Evolutionary conservation across 2,329 filamentous ascomycete species (phyloP).

Genomic region (Cladophialophora yegresii): DNA sequence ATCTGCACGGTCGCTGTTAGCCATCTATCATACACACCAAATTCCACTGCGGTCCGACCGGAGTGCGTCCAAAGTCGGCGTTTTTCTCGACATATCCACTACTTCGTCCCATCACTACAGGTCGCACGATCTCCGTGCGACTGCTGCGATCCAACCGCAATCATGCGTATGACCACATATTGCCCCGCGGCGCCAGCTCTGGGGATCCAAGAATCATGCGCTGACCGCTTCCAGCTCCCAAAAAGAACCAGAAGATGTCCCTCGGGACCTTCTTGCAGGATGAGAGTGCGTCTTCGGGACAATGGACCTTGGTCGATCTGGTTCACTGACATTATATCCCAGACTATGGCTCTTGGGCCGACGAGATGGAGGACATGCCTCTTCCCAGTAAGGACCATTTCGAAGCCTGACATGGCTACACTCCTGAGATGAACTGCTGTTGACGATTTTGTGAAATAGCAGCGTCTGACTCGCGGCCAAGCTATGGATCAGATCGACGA

Average conservation of each 20-base stretch:
- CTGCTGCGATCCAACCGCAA: conserved; percentile 30
- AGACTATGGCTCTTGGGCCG: conserved; percentile 92
- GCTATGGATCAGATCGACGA: conserved; percentile 55
- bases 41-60: conserved; percentile 3
- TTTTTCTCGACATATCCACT: conserved; percentile 5
- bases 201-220: neutral
- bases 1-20: conserved; percentile 3
- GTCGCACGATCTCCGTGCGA: conserved; percentile 24
- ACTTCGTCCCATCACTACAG: conserved; percentile 2
- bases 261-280: conserved; percentile 94
- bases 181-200: conserved; percentile 9
- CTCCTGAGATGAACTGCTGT: neutral
- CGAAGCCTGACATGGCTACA: neutral
- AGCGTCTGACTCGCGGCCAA: conserved; percentile 48
- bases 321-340: conserved; percentile 38
- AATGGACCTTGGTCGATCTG: conserved; percentile 21
- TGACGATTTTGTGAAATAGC: conserved; percentile 11
- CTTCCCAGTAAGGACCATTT: conserved; percentile 66
- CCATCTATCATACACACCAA: conserved; percentile 4
- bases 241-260: conserved; percentile 96
- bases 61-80: conserved; percentile 13
- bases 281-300: conserved; percentile 66
- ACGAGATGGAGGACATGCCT: conserved; percentile 90
- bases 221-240: conserved; percentile 66
- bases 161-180: conserved; percentile 33